phyloP scores from a whole-genome alignment of 208 protist species.

The Trypanosoma conorhini region DNA sequence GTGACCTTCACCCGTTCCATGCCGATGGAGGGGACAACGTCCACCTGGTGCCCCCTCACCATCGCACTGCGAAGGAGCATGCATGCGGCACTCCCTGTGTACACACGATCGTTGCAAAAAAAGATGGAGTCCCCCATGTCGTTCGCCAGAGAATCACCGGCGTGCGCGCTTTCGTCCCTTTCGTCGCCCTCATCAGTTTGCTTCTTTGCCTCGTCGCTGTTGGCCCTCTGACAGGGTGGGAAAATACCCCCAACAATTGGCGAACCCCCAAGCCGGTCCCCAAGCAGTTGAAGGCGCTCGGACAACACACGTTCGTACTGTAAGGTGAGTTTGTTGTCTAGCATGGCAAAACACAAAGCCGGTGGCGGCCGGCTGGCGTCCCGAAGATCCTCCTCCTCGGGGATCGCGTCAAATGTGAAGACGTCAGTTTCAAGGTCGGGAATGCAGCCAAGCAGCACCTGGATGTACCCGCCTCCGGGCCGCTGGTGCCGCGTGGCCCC shows the following conservation, averaged over 20 bases:
- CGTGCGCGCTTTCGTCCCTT: not conserved
- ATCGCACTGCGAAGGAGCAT: slow-evolving; percentile 72
- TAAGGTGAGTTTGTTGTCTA: slow-evolving; percentile 69
- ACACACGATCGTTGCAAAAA: slow-evolving; percentile 82
- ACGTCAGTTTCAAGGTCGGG: slow-evolving; percentile 72
- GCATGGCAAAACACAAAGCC: slow-evolving; percentile 52
- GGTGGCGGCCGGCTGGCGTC: slow-evolving; percentile 40
- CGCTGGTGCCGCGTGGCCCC: slow-evolving; percentile 77
- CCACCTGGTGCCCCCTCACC: slow-evolving; percentile 55
- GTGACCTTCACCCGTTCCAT: slow-evolving; percentile 41
- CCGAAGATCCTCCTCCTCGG: slow-evolving; percentile 57
- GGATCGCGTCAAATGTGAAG: slow-evolving; percentile 86
- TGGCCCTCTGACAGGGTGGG: slow-evolving; percentile 42
- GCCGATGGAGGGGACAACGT: slow-evolving; percentile 77
- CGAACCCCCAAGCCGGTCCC: slow-evolving; percentile 34
- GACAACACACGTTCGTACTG: slow-evolving; percentile 78
- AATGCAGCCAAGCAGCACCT: slow-evolving; percentile 80
- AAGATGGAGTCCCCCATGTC: slow-evolving; percentile 75
- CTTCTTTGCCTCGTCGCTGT: not conserved
- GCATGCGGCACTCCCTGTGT: slow-evolving; percentile 72
- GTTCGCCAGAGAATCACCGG: slow-evolving; percentile 12
- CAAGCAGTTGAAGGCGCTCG: slow-evolving; percentile 49
- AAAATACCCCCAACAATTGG: slow-evolving; percentile 78
- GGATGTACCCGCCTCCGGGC: slow-evolving; percentile 80
- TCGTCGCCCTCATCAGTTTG: not conserved